These are phyloP conservation scores for Aspergillus sclerotiicarbonarius DNA, from an alignment of 495 filamentous ascomycete species.

Conservation along the genomic window DNA sequence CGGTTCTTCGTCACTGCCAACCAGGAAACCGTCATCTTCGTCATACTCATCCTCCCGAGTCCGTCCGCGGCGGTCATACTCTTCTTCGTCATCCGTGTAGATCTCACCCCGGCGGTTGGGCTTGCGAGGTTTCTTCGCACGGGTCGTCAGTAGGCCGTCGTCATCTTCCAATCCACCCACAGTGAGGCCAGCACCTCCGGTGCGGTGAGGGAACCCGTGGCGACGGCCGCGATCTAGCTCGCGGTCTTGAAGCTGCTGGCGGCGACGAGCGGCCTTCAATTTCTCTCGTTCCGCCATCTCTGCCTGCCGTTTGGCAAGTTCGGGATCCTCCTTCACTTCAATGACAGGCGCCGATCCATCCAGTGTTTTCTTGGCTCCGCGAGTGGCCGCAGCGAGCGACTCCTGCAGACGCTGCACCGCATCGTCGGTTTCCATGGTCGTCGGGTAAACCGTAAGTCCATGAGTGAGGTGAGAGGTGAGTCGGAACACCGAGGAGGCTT, in stretches of 20 bases:
- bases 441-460: slow-evolving; percentile 68
- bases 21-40: slow-evolving; percentile 75
- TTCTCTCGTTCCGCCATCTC: slow-evolving; percentile 73
- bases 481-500: slow-evolving; percentile 66
- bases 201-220: slow-evolving; percentile 43
- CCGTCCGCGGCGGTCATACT: slow-evolving; percentile 61
- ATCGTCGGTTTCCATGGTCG: slow-evolving; percentile 68
- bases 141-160: slow-evolving; percentile 46
- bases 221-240: slow-evolving; percentile 58
- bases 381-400: slow-evolving; percentile 60
- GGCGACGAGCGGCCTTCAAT: slow-evolving; percentile 61
- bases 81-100: slow-evolving; percentile 55
- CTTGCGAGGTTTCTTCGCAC: slow-evolving; percentile 42
- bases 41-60: slow-evolving; percentile 80
- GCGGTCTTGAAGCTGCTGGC: slow-evolving; percentile 65
- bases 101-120: slow-evolving; percentile 52
- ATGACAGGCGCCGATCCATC: slow-evolving; percentile 58
- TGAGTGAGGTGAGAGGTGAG: slow-evolving; percentile 79
- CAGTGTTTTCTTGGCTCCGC: slow-evolving; percentile 55
- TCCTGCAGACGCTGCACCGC: slow-evolving; percentile 73
- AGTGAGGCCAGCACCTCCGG: slow-evolving; percentile 59
- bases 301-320: slow-evolving; percentile 71
- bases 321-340: slow-evolving; percentile 70
- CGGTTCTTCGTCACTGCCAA: slow-evolving; percentile 69
- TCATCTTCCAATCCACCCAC: slow-evolving; percentile 74